Conservation (phyloP, 768 basidiomycete genomes). For the Daedaleopsis sinensis region DNA sequence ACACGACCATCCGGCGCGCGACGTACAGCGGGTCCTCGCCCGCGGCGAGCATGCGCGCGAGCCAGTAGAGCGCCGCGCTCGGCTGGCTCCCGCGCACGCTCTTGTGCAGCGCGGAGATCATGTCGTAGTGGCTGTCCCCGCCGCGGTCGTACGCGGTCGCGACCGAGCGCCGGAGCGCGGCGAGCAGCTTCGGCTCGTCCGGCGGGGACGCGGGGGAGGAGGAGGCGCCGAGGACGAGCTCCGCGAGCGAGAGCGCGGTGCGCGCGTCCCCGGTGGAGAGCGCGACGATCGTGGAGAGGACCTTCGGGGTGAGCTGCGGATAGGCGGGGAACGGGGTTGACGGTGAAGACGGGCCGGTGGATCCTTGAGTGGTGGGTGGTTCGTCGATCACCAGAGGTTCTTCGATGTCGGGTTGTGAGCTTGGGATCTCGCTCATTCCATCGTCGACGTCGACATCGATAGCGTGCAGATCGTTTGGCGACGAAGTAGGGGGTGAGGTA, state of each 20-base stretch:
- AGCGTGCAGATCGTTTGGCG: not conserved
- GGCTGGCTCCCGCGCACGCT: conserved; percentile 77
- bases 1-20: conserved; percentile 72
- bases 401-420: conserved; percentile 24
- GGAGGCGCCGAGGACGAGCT: conserved; percentile 59
- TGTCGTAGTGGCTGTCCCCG: conserved; percentile 78
- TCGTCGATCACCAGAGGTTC: conserved; percentile 15
- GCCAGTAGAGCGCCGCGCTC: conserved; percentile 84
- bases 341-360: conserved; percentile 15
- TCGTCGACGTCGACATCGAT: conserved; percentile 8
- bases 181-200: conserved; percentile 53
- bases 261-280: conserved; percentile 73
- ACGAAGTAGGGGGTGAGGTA: not conserved
- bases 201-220: conserved; percentile 36
- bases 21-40: conserved; percentile 85
- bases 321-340: conserved; percentile 27
- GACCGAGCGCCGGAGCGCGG: conserved; percentile 61
- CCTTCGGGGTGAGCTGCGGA: conserved; percentile 48
- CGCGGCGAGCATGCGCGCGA: conserved; percentile 79
- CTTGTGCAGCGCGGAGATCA: conserved; percentile 87
- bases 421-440: conserved; percentile 19
- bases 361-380: conserved; percentile 17
- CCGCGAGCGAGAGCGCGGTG: conserved; percentile 76
- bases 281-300: conserved; percentile 53
- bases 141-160: conserved; percentile 72